A percentile compares a stretch with the other conserved stretches of the same genome.
phyloP scores from a whole-genome alignment of 78 protist genomes.

The Diacronema lutheri region DNA sequence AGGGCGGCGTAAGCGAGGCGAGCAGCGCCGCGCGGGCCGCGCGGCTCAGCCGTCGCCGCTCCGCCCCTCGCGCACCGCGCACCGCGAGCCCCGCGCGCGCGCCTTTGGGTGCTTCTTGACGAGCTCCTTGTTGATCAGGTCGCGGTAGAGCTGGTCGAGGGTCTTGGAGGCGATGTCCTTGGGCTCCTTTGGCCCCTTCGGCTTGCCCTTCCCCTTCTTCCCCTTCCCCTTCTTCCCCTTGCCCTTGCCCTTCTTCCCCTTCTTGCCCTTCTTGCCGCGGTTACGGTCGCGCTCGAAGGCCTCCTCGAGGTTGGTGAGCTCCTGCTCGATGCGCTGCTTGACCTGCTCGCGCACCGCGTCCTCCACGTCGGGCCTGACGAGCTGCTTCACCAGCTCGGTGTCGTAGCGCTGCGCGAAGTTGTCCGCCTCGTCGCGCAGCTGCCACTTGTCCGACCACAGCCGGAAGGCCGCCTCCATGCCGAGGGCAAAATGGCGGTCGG shows the following conservation, averaged over 20 bases:
- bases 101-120: neutral
- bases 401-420: slow-evolving; percentile 40
- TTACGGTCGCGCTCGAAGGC: neutral
- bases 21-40: neutral
- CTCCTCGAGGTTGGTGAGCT: slow-evolving; percentile 22
- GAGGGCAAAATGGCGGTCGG: neutral
- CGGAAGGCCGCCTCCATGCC: neutral
- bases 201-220: slow-evolving; percentile 24
- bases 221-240: neutral
- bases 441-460: slow-evolving; percentile 29
- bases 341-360: slow-evolving; percentile 19
- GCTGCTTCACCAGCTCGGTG: slow-evolving; percentile 30
- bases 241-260: neutral
- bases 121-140: neutral
- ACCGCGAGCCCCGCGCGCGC: no score
- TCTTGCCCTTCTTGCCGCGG: slow-evolving; percentile 39
- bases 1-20: neutral
- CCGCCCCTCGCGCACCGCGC: neutral
- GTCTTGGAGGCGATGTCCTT: neutral
- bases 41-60: neutral
- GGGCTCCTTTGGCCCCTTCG: neutral
- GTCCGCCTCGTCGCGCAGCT: slow-evolving; percentile 28
- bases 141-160: neutral
- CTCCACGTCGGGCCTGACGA: slow-evolving; percentile 30
- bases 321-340: neutral